phyloP scores from a whole-genome alignment of 768 basidiomycete species.

The Kockovaella imperatae region DNA sequence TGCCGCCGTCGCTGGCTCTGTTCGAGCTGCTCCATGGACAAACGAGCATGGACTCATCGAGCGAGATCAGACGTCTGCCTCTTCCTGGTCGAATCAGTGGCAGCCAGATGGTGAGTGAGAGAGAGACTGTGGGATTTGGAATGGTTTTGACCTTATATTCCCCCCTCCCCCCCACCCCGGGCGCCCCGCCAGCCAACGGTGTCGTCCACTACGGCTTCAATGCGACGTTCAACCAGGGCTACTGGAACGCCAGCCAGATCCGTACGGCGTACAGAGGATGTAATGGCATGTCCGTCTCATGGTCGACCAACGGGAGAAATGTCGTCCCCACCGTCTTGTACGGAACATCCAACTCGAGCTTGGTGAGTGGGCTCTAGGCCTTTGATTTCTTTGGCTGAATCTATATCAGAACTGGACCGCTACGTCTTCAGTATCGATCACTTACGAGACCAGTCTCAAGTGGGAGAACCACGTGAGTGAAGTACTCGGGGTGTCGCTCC shows the following conservation, averaged over 20 bases:
- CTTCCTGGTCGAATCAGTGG: background rate
- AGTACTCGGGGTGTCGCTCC: background rate
- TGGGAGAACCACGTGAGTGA: background rate
- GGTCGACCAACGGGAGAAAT: background rate
- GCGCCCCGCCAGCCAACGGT: slow-evolving; percentile 2
- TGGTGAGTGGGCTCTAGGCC: background rate
- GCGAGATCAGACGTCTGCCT: too few relatives aligned
- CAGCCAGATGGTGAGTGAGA: background rate
- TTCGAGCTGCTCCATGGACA: too few relatives aligned
- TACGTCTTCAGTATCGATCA: background rate
- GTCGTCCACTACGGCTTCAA: slow-evolving; percentile 1
- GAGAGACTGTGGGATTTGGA: background rate
- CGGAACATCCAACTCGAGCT: background rate
- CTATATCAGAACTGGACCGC: background rate
- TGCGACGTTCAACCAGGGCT: background rate
- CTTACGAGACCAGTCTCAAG: slow-evolving; percentile 1
- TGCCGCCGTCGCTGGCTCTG: too few relatives aligned
- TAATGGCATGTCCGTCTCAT: background rate
- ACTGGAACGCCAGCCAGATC: background rate
- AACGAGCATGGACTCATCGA: too few relatives aligned
- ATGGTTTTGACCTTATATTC: too few relatives aligned
- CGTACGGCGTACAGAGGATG: background rate
- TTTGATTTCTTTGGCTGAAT: background rate
- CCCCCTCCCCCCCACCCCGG: too few relatives aligned
- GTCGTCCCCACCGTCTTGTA: background rate